Base-by-base conservation (phyloP, 208 protist species). In the Trypanosoma lewisi region DNA sequence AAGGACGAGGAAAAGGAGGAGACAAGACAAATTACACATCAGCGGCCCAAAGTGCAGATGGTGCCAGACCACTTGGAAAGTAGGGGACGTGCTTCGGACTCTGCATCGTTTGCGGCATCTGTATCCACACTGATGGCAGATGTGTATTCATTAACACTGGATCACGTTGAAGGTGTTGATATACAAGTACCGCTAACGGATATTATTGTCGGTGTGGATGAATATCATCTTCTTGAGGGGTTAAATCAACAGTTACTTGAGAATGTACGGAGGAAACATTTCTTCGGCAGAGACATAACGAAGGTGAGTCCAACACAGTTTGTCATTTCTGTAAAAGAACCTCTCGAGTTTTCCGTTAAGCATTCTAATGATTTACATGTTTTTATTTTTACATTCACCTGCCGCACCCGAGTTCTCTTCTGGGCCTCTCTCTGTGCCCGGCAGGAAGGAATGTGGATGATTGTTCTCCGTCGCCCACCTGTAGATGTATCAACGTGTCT, bases 151-250 rank as follows among this genome's bases (percentile, higher is more conserved):
- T 52, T 89, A 23, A 70, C 59, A 53, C 54, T 89, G 25, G 71
- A 74, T 11, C 31, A 63, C 19, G 28, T 92, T 17, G 70, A 83
- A 23, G 82, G 78, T 30, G 4, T 83, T 11, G 85, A 82, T 65
- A 49, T 92, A 25, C 56, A 64, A 25, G 39, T 85, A 44, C 80
- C 80, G 16, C 64, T 87, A 27, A 55, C 73, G 37, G 80, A 83
- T 21, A 23, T 92, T 17, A 61, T 81, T 21, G 53, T 89, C 14
- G 41, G 37, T 0, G 54, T 87, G 30, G 81, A 84, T 49, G 39
- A 67, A 19, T 93, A 93, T 67, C 75, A 83, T 52, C 70, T 93
- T 66, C 77, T 80, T 33, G 63, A 69, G 28, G 64, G 63, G 21
- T 49, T 60, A n/a, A 62, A 72, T 16, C 69, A 80, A 48, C 82